Evolutionary conservation across 495 filamentous ascomycete species (phyloP).

Genomic region (Filosporella fistucella): DNA sequence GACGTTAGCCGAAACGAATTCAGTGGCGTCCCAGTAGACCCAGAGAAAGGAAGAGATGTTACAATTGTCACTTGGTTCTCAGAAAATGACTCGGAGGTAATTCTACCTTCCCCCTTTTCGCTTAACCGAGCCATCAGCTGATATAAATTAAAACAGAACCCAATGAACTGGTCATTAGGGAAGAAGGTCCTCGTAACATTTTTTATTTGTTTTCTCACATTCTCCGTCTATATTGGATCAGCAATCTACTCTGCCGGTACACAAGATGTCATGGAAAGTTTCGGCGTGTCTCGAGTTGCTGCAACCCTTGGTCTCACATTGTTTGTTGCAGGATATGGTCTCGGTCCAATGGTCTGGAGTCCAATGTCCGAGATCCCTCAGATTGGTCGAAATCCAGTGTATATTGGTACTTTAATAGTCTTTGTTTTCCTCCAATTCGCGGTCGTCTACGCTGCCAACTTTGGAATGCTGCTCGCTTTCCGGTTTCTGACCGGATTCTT

Average conservation of each 20-base stretch:
- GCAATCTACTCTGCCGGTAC: constrained; percentile 44
- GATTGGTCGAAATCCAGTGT: constrained; percentile 52
- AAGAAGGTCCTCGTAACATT: constrained; percentile 67
- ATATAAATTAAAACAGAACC: constrained; percentile 35
- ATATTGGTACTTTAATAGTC: constrained; percentile 47
- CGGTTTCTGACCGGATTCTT: constrained; percentile 60
- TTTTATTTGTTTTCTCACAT: constrained; percentile 29
- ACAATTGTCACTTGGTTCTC: constrained; percentile 32
- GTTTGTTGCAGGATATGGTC: constrained; percentile 27
- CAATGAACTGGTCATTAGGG: constrained; percentile 42
- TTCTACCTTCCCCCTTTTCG: neutral
- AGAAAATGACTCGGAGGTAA: constrained; percentile 28
- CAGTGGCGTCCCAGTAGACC: constrained; percentile 21
- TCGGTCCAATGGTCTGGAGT: constrained; percentile 28
- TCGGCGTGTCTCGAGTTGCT: constrained; percentile 42
- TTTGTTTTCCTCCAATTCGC: constrained; percentile 61
- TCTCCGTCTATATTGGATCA: constrained; percentile 17
- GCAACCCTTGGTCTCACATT: constrained; percentile 27
- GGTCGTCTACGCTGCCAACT: constrained; percentile 53
- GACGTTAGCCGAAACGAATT: constrained; percentile 14
- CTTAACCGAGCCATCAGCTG: neutral
- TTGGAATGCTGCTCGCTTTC: constrained; percentile 55
- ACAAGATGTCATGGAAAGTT: constrained; percentile 36
- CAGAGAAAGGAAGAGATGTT: constrained; percentile 32
- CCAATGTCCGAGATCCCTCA: constrained; percentile 25